A percentile compares a stretch with the other conserved stretches of the same genome.
Conservation (phyloP, 352 stramenopile species). For the Phytopythium boreale region DNA sequence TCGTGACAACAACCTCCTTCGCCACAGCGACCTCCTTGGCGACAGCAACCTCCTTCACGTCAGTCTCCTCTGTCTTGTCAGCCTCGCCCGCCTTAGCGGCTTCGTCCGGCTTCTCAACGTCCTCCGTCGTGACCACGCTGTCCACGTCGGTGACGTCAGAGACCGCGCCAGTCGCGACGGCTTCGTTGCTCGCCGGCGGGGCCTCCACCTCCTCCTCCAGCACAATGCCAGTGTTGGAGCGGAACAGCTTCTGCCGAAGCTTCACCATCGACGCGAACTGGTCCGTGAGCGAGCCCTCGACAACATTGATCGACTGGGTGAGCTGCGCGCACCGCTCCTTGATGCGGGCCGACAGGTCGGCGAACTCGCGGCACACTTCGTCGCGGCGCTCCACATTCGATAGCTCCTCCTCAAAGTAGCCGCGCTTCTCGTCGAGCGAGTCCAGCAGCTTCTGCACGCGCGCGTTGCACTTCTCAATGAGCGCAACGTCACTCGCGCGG, state of each 20-base stretch:
- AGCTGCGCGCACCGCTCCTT: constrained; percentile 74
- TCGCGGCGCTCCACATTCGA: constrained; percentile 74
- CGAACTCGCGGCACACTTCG: constrained; percentile 74
- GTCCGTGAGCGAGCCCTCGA: constrained; percentile 70
- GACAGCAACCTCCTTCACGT: constrained; percentile 18
- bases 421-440: constrained; percentile 69
- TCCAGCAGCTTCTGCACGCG: constrained; percentile 67
- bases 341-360: constrained; percentile 62
- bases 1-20: constrained; percentile 19
- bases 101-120: constrained; percentile 5
- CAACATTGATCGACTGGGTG: constrained; percentile 76
- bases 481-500: constrained; percentile 48
- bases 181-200: not conserved
- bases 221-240: constrained; percentile 41
- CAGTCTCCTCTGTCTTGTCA: not conserved
- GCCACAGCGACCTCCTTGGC: constrained; percentile 22
- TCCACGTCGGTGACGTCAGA: constrained; percentile 1
- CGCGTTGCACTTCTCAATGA: constrained; percentile 74
- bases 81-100: not conserved
- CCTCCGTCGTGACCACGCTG: constrained; percentile 5
- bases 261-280: constrained; percentile 81
- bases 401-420: constrained; percentile 74
- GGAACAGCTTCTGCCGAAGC: constrained; percentile 68
- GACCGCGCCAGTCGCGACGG: not conserved
- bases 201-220: constrained; percentile 37